Conservation (phyloP, 148 eudicot genomes). For the Heliosperma pusillum region DNA sequence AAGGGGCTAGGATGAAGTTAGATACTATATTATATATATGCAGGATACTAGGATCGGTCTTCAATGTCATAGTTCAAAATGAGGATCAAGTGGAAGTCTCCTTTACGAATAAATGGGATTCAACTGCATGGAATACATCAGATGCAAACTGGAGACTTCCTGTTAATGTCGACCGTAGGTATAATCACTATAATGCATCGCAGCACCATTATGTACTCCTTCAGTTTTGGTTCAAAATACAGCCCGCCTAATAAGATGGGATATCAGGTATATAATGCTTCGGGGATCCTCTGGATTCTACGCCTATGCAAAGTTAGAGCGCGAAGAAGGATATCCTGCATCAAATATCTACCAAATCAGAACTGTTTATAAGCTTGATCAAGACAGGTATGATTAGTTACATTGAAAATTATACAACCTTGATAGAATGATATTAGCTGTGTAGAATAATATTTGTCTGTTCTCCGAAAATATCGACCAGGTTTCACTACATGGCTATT, state of each 20-base stretch:
- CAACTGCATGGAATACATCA: conserved; percentile 27
- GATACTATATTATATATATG: conserved; percentile 10
- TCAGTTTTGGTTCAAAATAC: not conserved
- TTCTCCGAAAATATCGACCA: conserved; percentile 14
- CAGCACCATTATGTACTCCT: not conserved
- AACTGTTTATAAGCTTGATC: conserved; percentile 49
- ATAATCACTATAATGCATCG: not conserved
- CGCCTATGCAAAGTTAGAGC: conserved; percentile 47
- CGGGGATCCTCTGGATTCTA: conserved; percentile 52
- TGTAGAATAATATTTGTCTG: not conserved
- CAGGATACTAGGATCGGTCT: conserved; percentile 46
- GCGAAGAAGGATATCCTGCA: conserved; percentile 39
- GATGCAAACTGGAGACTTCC: conserved; percentile 28
- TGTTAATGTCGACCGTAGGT: conserved; percentile 55
- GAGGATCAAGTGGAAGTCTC: conserved; percentile 58
- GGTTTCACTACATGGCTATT: conserved; percentile 78
- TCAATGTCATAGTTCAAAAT: conserved; percentile 35
- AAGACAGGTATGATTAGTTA: conserved; percentile 21
- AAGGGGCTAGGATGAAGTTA: not conserved
- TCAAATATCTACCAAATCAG: conserved; percentile 39
- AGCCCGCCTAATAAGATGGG: not conserved
- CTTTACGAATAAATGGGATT: conserved; percentile 41
- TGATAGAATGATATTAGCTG: not conserved
- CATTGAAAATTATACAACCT: not conserved
- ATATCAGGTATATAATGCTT: conserved; percentile 47